phyloP scores from a whole-genome alignment of 108 stramenopile species.

The Skeletonema menzelii region DNA sequence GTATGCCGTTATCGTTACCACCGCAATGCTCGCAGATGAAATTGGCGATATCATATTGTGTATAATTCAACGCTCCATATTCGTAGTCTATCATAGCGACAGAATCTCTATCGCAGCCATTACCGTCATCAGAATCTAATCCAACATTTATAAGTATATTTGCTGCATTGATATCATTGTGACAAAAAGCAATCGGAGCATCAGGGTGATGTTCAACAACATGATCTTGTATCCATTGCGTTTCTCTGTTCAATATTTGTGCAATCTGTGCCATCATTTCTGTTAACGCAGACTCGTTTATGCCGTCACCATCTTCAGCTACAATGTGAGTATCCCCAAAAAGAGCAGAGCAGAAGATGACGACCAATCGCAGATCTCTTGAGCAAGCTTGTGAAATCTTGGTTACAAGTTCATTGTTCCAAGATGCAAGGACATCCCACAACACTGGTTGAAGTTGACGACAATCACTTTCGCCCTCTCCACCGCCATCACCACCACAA shows the following conservation, averaged over 20 bases:
- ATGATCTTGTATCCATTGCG: slow-evolving; percentile 11
- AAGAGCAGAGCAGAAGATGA: slow-evolving; percentile 8
- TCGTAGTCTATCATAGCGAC: slow-evolving; percentile 84
- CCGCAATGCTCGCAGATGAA: slow-evolving; percentile 88
- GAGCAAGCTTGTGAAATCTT: neutral
- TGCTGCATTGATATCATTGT: slow-evolving; percentile 86
- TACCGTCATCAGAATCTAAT: slow-evolving; percentile 6
- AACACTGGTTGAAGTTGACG: slow-evolving; percentile 27
- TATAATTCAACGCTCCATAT: slow-evolving; percentile 81
- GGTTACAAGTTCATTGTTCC: slow-evolving; percentile 50
- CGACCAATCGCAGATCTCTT: neutral
- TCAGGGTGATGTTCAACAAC: neutral
- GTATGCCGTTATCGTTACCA: slow-evolving; percentile 63
- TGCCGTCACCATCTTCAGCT: slow-evolving; percentile 11
- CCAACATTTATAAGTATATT: slow-evolving; percentile 60
- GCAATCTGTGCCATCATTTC: slow-evolving; percentile 27
- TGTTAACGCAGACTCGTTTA: slow-evolving; percentile 5
- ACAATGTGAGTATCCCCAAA: slow-evolving; percentile 15
- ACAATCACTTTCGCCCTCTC: neutral
- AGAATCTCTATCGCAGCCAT: slow-evolving; percentile 22
- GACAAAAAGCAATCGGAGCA: slow-evolving; percentile 73
- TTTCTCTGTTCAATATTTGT: slow-evolving; percentile 43
- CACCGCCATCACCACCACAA: neutral
- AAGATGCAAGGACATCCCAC: slow-evolving; percentile 50
- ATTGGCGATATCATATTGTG: slow-evolving; percentile 86